Base-by-base conservation (phyloP, 805 yeast genomes). In the Pichia nakasei region DNA sequence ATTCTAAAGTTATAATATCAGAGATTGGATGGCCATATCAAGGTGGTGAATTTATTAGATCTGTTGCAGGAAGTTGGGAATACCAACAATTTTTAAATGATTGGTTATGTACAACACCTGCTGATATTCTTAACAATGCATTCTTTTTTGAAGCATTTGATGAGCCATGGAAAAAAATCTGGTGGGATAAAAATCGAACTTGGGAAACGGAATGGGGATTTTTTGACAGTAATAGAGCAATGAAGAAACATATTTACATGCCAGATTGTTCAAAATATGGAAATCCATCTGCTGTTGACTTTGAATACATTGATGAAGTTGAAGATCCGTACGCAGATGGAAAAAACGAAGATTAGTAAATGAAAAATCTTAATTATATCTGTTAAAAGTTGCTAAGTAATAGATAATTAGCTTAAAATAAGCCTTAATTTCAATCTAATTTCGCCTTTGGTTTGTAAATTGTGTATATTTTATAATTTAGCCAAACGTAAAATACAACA, bases 151-250 rank as follows among this genome's bases (percentile, higher is more conserved):
- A 80, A 53, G 86, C 84, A 0, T 80, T 78, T 60, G 85, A 82
- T 61, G 85, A 79, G 53, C 84, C 85, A 0, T 80, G 85, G 85
- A 81, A 80, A 50, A 56, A 61, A 38, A 57, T 75, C 1, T 78
- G 72, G 57, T 69, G 76, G 53, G 71, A 70, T 20, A 66, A 58
- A 1, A 67, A 65, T 2, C 66, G 68, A 26, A 60, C 59, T 43
- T 80, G 86, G 86, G 87, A 81, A 52, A 70, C 84, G 1, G 76
- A 80, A 50, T 82, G 87, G 87, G 89, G 87, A 0, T 46, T 82
- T 9, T 79, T 82, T 52, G 66, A 70, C 1, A 51, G 55, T 7
- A 70, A 76, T 42, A 59, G 85, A 41, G 57, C 63, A 34, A 49
- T 75, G 48, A 79, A 78, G 50, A 55, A 60, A 5, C 67, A 64